A percentile compares a stretch with the other conserved stretches of the same genome.
phyloP scores from a whole-genome alignment of 1,284 basidiomycete species.

The Pterulicium gracile region DNA sequence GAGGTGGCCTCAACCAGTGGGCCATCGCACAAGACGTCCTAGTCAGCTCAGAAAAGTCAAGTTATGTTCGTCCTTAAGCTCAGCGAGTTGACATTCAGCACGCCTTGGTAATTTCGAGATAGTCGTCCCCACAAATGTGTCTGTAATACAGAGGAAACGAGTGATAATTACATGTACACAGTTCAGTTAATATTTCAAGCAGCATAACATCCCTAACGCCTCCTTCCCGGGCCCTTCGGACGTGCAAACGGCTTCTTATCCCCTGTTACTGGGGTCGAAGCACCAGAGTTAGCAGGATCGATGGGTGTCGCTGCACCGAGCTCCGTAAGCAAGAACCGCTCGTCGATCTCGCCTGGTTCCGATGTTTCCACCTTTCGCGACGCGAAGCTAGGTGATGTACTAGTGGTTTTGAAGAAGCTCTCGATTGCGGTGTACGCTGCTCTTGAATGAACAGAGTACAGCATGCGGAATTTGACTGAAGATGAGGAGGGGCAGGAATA shows the following conservation, averaged over 20 bases:
- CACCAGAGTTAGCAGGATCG: slow-evolving; percentile 5
- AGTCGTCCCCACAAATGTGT: too few species aligned
- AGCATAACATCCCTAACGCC: slow-evolving; percentile 22
- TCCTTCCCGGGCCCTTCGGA: slow-evolving; percentile 46
- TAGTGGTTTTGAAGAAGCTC: slow-evolving; percentile 32
- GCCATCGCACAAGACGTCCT: too few species aligned
- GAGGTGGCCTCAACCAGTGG: too few species aligned
- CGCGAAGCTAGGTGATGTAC: slow-evolving; percentile 29
- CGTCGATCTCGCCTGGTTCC: slow-evolving; percentile 64
- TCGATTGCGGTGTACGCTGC: slow-evolving; percentile 48
- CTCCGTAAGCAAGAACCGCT: slow-evolving; percentile 46
- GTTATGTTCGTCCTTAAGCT: too few species aligned
- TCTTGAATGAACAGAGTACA: slow-evolving; percentile 67
- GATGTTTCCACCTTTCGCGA: slow-evolving; percentile 73
- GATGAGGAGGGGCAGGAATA: slow-evolving; percentile 79
- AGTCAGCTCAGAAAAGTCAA: too few species aligned
- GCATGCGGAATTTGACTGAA: slow-evolving; percentile 76
- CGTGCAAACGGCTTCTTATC: slow-evolving; percentile 43
- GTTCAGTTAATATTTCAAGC: too few species aligned
- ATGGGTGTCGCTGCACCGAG: slow-evolving; percentile 27
- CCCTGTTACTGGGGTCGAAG: slow-evolving; percentile 10
- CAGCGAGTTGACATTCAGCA: too few species aligned
- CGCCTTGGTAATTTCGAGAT: too few species aligned
- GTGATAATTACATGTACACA: too few species aligned
- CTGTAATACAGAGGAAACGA: too few species aligned